Evolutionary conservation across 805 yeast genomes (phyloP), one percentile per base, ranked within the genome.

Genomic region (Pichia nakasei): DNA sequence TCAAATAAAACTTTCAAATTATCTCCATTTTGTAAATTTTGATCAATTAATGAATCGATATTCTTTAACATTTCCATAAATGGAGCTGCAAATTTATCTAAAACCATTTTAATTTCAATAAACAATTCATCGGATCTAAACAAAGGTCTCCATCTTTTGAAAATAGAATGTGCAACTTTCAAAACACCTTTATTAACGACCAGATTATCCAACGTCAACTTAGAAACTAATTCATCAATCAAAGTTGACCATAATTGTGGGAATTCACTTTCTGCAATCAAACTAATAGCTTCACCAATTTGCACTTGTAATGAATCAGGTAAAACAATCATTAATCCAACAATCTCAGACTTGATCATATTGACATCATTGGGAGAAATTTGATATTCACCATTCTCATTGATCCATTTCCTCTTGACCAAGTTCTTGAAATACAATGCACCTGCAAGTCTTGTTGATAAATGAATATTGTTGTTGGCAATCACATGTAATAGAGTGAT

Each of bases 121-220:
- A 87, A 89, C 43, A 93, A 72, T 38, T 80, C 96, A 59, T 94
- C 96, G 1, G 96, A 83, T 54, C 96, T 75, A 59, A 86, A 87
- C 44, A 91, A 69, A 1, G 97, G 96, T 57, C 98, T 76, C 99
- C 99, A 93, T 65, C 95, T 80, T 61, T 84, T 87, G 68, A 91
- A 94, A 48, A 93, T 91, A 1, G 96, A 85, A 61, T 93, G 98
- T 5, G 97, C 94, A 19, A 94, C 97, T 9, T 79, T 74, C 45
- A 94, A 67, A 5, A 94, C 89, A 43, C 96, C 95, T 53, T 81
- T 84, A 60, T 88, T 87, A 42, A 78, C 73, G 13, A 72, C 69
- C 72, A 84, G 76, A 56, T 86, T 87, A n/a, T 72, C 73, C 3
- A 66, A 60, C 2, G 82, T 74, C 38, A 93, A 68, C 56, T 80